Evolutionary conservation across 805 yeast species (phyloP), one percentile per base, ranked within the genome.

Genomic region (Dipodascopsis uninucleata): DNA sequence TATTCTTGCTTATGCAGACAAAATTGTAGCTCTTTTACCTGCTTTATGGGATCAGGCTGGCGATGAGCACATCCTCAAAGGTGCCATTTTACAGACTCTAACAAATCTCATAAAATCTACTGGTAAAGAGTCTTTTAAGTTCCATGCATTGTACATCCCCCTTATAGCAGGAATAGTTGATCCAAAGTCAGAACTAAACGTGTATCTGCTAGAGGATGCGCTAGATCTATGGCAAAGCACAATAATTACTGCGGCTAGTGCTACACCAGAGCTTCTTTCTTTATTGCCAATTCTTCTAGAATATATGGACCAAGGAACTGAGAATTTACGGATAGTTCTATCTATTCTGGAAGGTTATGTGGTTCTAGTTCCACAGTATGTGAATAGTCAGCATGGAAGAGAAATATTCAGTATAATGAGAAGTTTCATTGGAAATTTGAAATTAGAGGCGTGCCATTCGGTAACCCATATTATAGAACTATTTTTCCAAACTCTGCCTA

Each of bases 191-290:
- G 72, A 73, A 18, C 70, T 67, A 41, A 75, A 77, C 47, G 66
- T 76, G 1, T 68, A 85, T 41, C 62, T 89, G 7, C 73, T 82
- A 16, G 97, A 89, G 60, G 97, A 89, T 65, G 96, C 94, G 0
- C 79, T 77, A 59, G 95, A 86, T 45, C 68, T 89, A 32, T 87
- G 96, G 95, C 69, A 75, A n/a, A 71, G 81, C 1, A 40, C 84
- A 78, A 43, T 46, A 18, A 32, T 32, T 51, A 78, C 79, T 49
- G 75, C 75, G 41, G 85, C 90, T 0, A 31, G 55, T 3, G 48
- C 67, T 2, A 67, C 71, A 24, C 61, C 64, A 10, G 69, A 68
- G 28, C 62, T 84, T 22, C 43, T 71, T 3, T 66, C 67, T 14
- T 56, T 75, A 14, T 72, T 82, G 51, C 76, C 75, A 6, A 65